Conservation (phyloP, 75 land plant genomes). For the Pinus taeda region DNA sequence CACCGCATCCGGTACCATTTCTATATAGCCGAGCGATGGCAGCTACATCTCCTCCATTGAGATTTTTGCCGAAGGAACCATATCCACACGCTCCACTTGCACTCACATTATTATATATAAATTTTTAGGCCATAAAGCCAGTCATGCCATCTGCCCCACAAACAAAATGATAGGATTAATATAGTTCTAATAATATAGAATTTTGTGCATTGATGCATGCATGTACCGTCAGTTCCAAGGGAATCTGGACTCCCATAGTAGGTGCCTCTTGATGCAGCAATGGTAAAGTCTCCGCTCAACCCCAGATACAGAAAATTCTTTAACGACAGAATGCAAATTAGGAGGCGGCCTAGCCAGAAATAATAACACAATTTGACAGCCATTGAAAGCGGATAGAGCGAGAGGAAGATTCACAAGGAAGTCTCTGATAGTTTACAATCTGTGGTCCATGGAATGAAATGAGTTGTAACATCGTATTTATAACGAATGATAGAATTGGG, state of each 20-base stretch:
- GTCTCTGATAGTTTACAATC: too few species aligned
- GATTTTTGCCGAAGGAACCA: slow-evolving; percentile 46
- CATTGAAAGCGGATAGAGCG: background rate
- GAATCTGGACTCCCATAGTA: slow-evolving; percentile 17
- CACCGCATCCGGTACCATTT: slow-evolving; percentile 73
- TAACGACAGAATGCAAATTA: background rate
- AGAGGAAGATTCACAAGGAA: too few species aligned
- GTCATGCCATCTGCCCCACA: too few species aligned
- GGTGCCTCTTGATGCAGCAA: slow-evolving; percentile 5
- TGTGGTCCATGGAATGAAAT: too few species aligned
- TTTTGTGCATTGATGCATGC: too few species aligned
- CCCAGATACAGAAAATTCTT: background rate
- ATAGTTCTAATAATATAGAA: too few species aligned
- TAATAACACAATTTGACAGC: background rate
- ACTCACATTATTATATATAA: background rate
- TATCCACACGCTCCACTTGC: slow-evolving; percentile 69
- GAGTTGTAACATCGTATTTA: too few species aligned
- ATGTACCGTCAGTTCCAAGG: slow-evolving; percentile 9
- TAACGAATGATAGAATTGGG: too few species aligned
- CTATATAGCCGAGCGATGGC: slow-evolving; percentile 59
- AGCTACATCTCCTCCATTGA: slow-evolving; percentile 65
- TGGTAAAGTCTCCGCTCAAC: background rate
- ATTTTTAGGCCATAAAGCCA: too few species aligned
- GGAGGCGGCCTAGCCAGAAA: background rate
- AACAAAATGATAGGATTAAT: too few species aligned